A percentile compares a stretch with the other conserved stretches of the same genome.
Conservation (phyloP, 2,329 filamentous ascomycete species). For the Pyrenochaeta sp. region DNA sequence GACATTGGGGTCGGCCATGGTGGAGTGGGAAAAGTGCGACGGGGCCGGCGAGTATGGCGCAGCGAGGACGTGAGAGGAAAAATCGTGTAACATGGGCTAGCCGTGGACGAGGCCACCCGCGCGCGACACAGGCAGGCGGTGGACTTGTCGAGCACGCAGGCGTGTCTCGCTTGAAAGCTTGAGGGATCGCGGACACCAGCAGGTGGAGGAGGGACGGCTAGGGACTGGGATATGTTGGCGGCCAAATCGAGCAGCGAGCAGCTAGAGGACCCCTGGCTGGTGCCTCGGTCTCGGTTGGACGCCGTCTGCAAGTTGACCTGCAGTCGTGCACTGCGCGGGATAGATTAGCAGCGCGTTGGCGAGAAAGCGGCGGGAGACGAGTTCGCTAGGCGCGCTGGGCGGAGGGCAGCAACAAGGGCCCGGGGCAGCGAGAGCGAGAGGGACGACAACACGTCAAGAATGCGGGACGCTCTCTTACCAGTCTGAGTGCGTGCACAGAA, state of each 20-base stretch:
- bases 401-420: slow-evolving; percentile 1
- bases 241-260: slow-evolving; percentile 22
- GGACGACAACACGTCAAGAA: slow-evolving; percentile 22
- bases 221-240: slow-evolving; percentile 33
- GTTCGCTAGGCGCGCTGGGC: slow-evolving; percentile 10
- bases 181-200: slow-evolving; percentile 15
- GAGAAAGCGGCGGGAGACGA: slow-evolving; percentile 2
- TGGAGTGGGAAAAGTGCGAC: slow-evolving; percentile 40
- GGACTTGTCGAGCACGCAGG: slow-evolving; percentile 23
- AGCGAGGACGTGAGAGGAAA: slow-evolving; percentile 30
- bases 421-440: slow-evolving; percentile 1
- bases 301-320: slow-evolving; percentile 21
- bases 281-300: slow-evolving; percentile 26
- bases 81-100: slow-evolving; percentile 45
- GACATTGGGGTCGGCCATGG: slow-evolving; percentile 44
- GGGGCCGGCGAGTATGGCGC: slow-evolving; percentile 43
- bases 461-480: slow-evolving; percentile 6
- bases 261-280: slow-evolving; percentile 27
- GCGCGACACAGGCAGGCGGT: slow-evolving; percentile 29
- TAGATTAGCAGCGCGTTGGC: slow-evolving; percentile 19
- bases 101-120: slow-evolving; percentile 31
- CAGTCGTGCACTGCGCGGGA: slow-evolving; percentile 15
- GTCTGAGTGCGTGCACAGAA: too few species aligned
- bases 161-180: slow-evolving; percentile 31
- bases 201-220: slow-evolving; percentile 16